These are phyloP conservation scores for Pochonia chlamydosporia DNA, from an alignment of 2,329 filamentous ascomycete genomes.

Conservation along the genomic window DNA sequence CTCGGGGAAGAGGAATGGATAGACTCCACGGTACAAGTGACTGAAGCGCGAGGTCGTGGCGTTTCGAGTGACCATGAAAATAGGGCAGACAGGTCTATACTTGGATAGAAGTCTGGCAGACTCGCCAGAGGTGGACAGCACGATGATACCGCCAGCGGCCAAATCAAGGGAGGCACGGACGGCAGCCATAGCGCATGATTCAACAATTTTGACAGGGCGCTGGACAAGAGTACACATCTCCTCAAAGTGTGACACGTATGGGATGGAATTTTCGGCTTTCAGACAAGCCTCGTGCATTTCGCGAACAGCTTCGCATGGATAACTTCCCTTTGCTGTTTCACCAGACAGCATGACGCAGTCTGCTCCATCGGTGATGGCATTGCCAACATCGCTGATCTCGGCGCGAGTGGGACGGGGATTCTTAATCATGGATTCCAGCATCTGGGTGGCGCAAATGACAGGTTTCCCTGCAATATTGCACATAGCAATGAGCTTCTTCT, in stretches of 20 bases:
- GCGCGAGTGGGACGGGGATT: slow-evolving; percentile 97
- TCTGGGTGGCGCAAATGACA: slow-evolving; percentile 97
- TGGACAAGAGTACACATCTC: slow-evolving; percentile 81
- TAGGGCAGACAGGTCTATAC: slow-evolving; percentile 97
- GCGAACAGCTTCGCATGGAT: slow-evolving; percentile 83
- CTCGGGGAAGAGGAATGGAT: slow-evolving; percentile 93
- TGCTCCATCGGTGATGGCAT: slow-evolving; percentile 93
- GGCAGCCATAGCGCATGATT: slow-evolving; percentile 95
- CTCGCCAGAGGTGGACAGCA: slow-evolving; percentile 90
- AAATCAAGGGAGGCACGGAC: slow-evolving; percentile 94
- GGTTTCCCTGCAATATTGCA: slow-evolving; percentile 99
- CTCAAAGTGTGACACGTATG: slow-evolving; percentile 94
- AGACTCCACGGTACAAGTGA: slow-evolving; percentile 95
- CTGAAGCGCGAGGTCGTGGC: slow-evolving; percentile 78
- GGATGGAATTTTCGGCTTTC: slow-evolving; percentile 93
- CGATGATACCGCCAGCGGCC: slow-evolving; percentile 92
- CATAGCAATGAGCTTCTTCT: slow-evolving; percentile 99
- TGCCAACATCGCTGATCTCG: slow-evolving; percentile 97
- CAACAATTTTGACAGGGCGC: slow-evolving; percentile 78
- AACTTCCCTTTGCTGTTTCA: slow-evolving; percentile 96
- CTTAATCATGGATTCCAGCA: slow-evolving; percentile 99
- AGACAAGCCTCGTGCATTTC: slow-evolving; percentile 99
- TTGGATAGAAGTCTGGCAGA: slow-evolving; percentile 95
- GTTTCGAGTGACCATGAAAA: slow-evolving; percentile 97
- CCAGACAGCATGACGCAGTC: slow-evolving; percentile 99